Percentiles rank a stretch among this genome's conserved stretches.
These are phyloP conservation scores for Eucalyptus camaldulensis DNA, from an alignment of 345 rosid genomes.

Conservation along the genomic window DNA sequence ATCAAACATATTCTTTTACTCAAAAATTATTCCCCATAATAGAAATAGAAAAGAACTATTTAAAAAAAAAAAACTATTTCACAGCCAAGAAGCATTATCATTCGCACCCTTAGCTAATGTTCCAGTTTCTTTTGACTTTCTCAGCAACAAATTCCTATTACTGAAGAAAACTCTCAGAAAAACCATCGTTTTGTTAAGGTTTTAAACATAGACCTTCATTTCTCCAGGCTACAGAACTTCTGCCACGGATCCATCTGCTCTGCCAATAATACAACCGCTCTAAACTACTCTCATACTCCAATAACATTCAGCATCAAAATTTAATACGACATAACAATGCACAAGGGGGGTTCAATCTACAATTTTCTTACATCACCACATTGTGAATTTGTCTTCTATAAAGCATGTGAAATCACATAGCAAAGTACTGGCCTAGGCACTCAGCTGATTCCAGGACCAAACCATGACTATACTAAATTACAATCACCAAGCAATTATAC, in stretches of 20 bases:
- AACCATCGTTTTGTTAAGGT: not conserved
- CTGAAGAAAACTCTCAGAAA: not conserved
- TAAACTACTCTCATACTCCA: not conserved
- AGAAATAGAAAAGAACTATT: too few species aligned
- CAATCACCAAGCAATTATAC: not conserved
- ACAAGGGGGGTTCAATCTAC: not conserved
- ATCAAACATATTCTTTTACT: too few species aligned
- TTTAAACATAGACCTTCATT: not conserved
- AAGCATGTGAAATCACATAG: not conserved
- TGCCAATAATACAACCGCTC: not conserved
- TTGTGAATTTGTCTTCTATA: not conserved
- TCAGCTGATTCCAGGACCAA: not conserved
- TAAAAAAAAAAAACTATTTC: too few species aligned
- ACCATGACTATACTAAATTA: not conserved
- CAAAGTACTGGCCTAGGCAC: not conserved
- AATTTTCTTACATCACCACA: not conserved
- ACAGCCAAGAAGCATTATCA: too few species aligned
- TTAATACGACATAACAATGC: not conserved
- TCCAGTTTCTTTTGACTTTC: not conserved
- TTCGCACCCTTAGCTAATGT: not conserved
- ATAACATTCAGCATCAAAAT: not conserved
- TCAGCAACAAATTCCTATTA: rapidly evolving
- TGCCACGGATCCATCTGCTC: not conserved
- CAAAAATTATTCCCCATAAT: too few species aligned
- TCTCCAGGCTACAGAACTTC: not conserved